These are phyloP conservation scores for Microdochium paspali DNA, from an alignment of 2,329 filamentous ascomycete genomes.

Conservation along the genomic window DNA sequence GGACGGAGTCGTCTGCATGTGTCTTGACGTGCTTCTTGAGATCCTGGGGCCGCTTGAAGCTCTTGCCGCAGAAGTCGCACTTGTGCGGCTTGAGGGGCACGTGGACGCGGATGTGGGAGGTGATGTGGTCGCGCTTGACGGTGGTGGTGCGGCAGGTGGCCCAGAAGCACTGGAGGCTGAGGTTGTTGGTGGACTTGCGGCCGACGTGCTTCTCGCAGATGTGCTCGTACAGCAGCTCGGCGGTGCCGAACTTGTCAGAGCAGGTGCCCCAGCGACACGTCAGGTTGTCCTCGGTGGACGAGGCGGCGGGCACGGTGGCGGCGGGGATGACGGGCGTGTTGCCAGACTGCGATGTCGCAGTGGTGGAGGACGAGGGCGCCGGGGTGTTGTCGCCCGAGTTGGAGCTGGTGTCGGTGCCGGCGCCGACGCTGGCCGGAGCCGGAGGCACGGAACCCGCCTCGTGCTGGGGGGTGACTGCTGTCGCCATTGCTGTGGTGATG, in stretches of 20 bases:
- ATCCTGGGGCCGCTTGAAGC: slow-evolving; percentile 98
- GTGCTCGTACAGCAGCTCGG: slow-evolving; percentile 66
- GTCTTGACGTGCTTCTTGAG: slow-evolving; percentile 99
- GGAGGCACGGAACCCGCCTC: neutral
- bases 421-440: neutral
- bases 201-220: slow-evolving; percentile 98
- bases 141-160: slow-evolving; percentile 92
- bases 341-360: slow-evolving; percentile 33
- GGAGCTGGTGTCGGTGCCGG: neutral
- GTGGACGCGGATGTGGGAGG: slow-evolving; percentile 95
- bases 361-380: slow-evolving; percentile 29
- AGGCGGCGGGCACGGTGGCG: neutral
- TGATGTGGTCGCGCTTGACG: slow-evolving; percentile 98
- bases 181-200: slow-evolving; percentile 97
- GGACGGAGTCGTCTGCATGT: slow-evolving; percentile 88
- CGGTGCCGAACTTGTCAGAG: slow-evolving; percentile 45
- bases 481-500: neutral
- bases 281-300: slow-evolving; percentile 39
- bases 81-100: slow-evolving; percentile 99
- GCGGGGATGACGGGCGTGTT: slow-evolving; percentile 1
- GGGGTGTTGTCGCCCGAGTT: neutral
- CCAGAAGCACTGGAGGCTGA: slow-evolving; percentile 96
- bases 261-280: slow-evolving; percentile 53
- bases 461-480: neutral
- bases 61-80: slow-evolving; percentile 97